A percentile compares a stretch with the other conserved stretches of the same genome.
phyloP scores from a whole-genome alignment of 2,329 filamentous ascomycete genomes.

The Ramularia endophylla region DNA sequence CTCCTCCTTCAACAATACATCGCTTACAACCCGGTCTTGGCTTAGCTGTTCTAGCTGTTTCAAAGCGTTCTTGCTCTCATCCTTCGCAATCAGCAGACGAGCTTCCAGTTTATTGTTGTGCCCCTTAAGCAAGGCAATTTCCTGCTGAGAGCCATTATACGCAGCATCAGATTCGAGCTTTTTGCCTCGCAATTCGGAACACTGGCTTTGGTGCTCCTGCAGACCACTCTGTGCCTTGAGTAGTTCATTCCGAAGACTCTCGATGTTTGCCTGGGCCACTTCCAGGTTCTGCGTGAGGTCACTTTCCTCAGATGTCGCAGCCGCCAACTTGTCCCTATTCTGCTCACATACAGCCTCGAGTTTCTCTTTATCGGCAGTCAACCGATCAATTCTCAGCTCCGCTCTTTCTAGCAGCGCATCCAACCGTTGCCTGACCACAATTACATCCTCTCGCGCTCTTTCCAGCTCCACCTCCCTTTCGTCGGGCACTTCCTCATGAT shows the following conservation, averaged over 20 bases:
- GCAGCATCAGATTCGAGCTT: constrained; percentile 7
- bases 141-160: constrained; percentile 9
- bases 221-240: not conserved
- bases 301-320: not conserved
- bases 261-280: not conserved
- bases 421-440: constrained; percentile 19
- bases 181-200: constrained; percentile 10
- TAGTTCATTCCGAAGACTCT: not conserved
- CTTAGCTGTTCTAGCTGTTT: constrained; percentile 15
- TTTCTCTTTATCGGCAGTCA: constrained; percentile 27
- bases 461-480: constrained; percentile 29
- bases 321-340: constrained; percentile 14
- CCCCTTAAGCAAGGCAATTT: constrained; percentile 6
- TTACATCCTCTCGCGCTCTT: constrained; percentile 22
- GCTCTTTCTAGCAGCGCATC: constrained; percentile 30
- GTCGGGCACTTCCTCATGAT: constrained; percentile 25
- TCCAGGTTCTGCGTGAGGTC: not conserved
- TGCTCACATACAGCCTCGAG: constrained; percentile 17
- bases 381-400: constrained; percentile 28
- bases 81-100: constrained; percentile 10
- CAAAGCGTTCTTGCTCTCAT: constrained; percentile 13
- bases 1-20: constrained; percentile 12
- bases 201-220: constrained; percentile 7
- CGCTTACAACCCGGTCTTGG: constrained; percentile 9
- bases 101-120: constrained; percentile 15